Conservation (phyloP, 176 grass and related monocot genomes). For the Elaeis guineensis region DNA sequence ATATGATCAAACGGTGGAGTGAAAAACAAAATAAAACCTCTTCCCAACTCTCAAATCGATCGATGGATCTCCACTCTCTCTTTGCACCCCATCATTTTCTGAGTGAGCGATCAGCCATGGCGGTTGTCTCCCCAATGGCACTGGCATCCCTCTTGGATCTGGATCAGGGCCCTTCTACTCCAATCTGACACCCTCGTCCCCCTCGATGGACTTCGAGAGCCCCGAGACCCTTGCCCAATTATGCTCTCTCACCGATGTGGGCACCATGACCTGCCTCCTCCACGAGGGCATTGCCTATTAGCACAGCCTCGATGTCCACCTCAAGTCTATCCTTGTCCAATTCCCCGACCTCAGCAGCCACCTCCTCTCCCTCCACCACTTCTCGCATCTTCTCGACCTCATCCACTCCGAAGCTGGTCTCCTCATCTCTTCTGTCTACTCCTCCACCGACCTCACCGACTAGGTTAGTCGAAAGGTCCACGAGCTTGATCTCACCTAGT, state of each 20-base stretch:
- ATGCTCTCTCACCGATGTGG: slow-evolving; percentile 63
- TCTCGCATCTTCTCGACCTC: slow-evolving; percentile 53
- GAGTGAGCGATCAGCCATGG: not conserved
- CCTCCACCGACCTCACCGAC: slow-evolving; percentile 51
- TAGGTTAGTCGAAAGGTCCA: slow-evolving; percentile 57
- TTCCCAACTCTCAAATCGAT: no score
- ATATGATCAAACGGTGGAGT: no score
- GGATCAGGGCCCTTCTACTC: slow-evolving; percentile 5
- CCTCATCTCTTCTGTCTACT: slow-evolving; percentile 48
- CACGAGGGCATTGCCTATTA: slow-evolving; percentile 83
- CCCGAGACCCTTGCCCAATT: slow-evolving; percentile 43
- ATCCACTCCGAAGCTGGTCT: slow-evolving; percentile 55
- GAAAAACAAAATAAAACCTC: no score
- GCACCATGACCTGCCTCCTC: slow-evolving; percentile 61
- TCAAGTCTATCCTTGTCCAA: slow-evolving; percentile 65
- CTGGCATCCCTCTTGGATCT: slow-evolving; percentile 8
- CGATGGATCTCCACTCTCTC: no score
- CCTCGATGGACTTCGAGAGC: slow-evolving; percentile 52
- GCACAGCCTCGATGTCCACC: slow-evolving; percentile 53
- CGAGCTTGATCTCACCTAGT: slow-evolving; percentile 62
- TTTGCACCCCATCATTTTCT: no score
- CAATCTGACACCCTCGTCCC: not conserved
- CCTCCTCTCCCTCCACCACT: slow-evolving; percentile 44
- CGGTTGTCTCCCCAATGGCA: slow-evolving; percentile 30
- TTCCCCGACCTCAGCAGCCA: slow-evolving; percentile 67